phyloP scores from a whole-genome alignment of 73 alveolate genomes.

The Urostyla sp. region DNA sequence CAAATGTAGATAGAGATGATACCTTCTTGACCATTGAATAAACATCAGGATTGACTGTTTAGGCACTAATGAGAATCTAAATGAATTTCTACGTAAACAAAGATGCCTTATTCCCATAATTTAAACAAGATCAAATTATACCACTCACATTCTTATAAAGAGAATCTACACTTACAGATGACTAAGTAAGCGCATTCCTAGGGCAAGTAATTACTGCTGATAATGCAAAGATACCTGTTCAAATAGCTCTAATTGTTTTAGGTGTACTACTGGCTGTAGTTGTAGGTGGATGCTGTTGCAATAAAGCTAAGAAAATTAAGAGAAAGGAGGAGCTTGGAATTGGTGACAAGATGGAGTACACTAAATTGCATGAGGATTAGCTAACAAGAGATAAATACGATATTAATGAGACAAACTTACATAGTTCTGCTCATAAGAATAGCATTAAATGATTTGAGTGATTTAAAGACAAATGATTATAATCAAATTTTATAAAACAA shows the following conservation, averaged over 20 bases:
- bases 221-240: slow-evolving; percentile 32
- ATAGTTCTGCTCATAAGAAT: too few relatives aligned
- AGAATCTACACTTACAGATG: slow-evolving; percentile 31
- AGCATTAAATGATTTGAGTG: too few relatives aligned
- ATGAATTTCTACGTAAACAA: slow-evolving; percentile 33
- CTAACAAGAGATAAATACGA: too few relatives aligned
- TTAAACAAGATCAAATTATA: neutral
- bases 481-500: too few relatives aligned
- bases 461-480: too few relatives aligned
- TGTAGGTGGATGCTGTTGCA: too few relatives aligned
- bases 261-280: slow-evolving; percentile 34
- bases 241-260: neutral
- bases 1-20: slow-evolving; percentile 25
- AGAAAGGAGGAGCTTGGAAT: too few relatives aligned
- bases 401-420: too few relatives aligned
- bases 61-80: slow-evolving; percentile 32
- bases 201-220: slow-evolving; percentile 25
- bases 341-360: too few relatives aligned
- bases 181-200: slow-evolving; percentile 27
- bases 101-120: slow-evolving; percentile 2
- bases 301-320: too few relatives aligned
- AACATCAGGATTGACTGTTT: slow-evolving; percentile 47
- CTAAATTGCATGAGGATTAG: too few relatives aligned
- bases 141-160: slow-evolving; percentile 34
- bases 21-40: slow-evolving; percentile 38